These are phyloP conservation scores for Botrytis fabae DNA, from an alignment of 2,329 filamentous ascomycete species.

Conservation along the genomic window DNA sequence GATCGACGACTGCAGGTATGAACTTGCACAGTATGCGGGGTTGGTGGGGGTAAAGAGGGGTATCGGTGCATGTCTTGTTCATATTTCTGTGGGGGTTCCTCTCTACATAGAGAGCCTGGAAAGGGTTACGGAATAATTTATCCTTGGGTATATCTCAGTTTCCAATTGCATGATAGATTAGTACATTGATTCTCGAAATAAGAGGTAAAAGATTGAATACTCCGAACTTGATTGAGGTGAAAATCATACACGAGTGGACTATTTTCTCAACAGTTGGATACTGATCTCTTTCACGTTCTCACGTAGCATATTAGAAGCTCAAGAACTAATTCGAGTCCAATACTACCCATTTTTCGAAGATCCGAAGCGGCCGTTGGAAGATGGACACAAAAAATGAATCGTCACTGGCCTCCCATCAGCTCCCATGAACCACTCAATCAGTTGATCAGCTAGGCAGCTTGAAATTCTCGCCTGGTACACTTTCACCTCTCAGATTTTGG, in stretches of 20 bases:
- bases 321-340: background rate
- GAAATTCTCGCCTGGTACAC: background rate
- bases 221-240: background rate
- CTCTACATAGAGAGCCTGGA: background rate
- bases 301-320: background rate
- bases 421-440: background rate
- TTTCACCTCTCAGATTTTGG: background rate
- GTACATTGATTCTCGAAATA: background rate
- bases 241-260: background rate
- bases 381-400: background rate
- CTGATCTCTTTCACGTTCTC: background rate
- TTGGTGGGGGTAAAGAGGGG: background rate
- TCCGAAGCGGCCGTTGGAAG: background rate
- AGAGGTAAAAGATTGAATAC: background rate
- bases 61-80: background rate
- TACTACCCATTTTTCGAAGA: background rate
- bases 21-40: background rate
- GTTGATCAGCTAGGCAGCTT: background rate
- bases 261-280: background rate
- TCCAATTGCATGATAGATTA: background rate
- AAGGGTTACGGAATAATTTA: background rate
- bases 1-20: background rate
- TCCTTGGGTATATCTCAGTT: background rate
- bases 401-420: background rate
- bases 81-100: background rate